Evolutionary conservation across 2,329 filamentous ascomycete genomes (phyloP), one percentile per base, ranked within the genome.

Genomic region (Myriosclerotinia duriaeana): DNA sequence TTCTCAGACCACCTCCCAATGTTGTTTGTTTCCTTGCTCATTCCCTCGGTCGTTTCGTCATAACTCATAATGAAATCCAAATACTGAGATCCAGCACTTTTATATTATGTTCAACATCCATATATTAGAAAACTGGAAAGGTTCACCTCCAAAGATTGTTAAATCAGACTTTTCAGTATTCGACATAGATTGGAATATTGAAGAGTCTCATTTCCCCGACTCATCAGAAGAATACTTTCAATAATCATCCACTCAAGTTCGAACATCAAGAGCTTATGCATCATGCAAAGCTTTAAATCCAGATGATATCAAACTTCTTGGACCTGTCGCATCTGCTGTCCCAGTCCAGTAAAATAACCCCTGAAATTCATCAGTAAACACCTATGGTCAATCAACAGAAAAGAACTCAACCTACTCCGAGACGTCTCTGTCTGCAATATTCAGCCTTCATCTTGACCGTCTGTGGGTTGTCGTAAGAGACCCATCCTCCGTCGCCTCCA

Each of bases 271-370:
- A 15, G 0, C n/a, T 40, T 26, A 66, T 38, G 58, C 20, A 40
- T 67, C 67, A 73, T 87, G 85, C 68, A 87, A 75, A 11, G 84
- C 81, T 66, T 83, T 82, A 74, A 87, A 88, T 6, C 86, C 86
- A 22, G 85, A 79, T 56, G 83, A 81, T 67, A 88, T 79, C 64
- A 88, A 76, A 73, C 85, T 88, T 62, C 85, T 80, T 62, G 83
- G 82, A 68, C 80, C 82, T 64, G 85, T 82, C 71, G 84, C 83
- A 79, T 95, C 91, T 3, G 85, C 87, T 17, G 89, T 88, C n/a
- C 87, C 89, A 64, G 89, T 87, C 89, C 89, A 93, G 77, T 93
- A 95, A 76, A 93, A 94, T 11, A 95, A 78, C 0, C 91, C 91
- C 85, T 87, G 71, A 5, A 22, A 11, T 26, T 6, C 9, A 50